Evolutionary conservation across 169 alveolate genomes (phyloP).

Genomic region (Plasmodium falciparum): DNA sequence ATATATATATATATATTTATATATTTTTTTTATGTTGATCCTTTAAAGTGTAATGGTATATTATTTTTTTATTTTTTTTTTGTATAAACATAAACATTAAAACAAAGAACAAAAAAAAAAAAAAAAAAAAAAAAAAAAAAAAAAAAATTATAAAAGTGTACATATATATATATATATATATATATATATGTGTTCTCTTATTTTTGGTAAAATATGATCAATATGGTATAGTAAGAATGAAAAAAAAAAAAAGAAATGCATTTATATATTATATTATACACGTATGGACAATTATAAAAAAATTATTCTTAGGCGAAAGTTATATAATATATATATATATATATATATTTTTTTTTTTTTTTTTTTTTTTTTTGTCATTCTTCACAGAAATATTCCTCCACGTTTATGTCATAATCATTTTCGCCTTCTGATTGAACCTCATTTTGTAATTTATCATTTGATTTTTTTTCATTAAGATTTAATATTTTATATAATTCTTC

Average conservation of each 20-base stretch:
- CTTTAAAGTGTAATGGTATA: too few species aligned
- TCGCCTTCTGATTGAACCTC: neutral
- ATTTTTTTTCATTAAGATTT: constrained; percentile 10
- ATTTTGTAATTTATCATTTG: neutral
- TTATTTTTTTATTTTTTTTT: too few species aligned
- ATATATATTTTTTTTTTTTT: neutral
- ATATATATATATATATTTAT: too few species aligned
- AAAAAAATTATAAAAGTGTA: neutral
- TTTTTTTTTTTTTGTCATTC: neutral
- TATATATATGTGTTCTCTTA: neutral
- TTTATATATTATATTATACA: too few species aligned
- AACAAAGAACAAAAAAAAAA: neutral
- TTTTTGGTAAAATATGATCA: too few species aligned
- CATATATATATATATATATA: neutral
- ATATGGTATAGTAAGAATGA: too few species aligned
- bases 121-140: neutral
- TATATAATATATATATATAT: too few species aligned
- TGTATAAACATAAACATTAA: too few species aligned
- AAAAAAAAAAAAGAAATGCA: too few species aligned
- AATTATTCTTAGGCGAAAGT: too few species aligned
- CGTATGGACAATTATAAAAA: too few species aligned
- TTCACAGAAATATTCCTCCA: constrained; percentile 48
- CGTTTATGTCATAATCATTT: constrained; percentile 14
- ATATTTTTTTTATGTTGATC: too few species aligned
- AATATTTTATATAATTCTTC: constrained; percentile 35